Evolutionary conservation across 306 rosid species (phyloP).

Genomic region (Quillaja saponaria): DNA sequence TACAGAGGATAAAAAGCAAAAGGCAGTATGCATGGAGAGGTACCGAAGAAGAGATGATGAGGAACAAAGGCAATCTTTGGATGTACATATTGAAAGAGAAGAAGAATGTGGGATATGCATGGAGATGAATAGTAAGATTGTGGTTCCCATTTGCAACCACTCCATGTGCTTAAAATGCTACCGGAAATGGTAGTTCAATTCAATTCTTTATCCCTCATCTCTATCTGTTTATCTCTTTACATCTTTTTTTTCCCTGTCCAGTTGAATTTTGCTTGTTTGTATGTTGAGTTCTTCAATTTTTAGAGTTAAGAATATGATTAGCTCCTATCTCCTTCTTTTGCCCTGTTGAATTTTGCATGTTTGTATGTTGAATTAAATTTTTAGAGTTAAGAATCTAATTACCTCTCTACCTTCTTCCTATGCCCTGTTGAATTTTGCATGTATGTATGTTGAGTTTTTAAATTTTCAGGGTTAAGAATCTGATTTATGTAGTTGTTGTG

Average conservation of each 20-base stretch:
- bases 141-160: slow-evolving; percentile 90
- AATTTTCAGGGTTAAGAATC: slow-evolving; percentile 2
- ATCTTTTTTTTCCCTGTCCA: background rate
- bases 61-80: slow-evolving; percentile 51
- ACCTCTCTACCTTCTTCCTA: background rate
- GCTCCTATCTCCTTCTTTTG: background rate
- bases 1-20: slow-evolving; percentile 83
- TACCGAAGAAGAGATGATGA: slow-evolving; percentile 73
- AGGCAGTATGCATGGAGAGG: slow-evolving; percentile 81
- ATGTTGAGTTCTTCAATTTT: slow-evolving; percentile 3
- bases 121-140: slow-evolving; percentile 84
- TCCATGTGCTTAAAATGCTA: slow-evolving; percentile 92
- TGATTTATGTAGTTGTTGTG: background rate
- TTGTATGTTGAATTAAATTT: no score
- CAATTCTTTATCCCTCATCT: slow-evolving; percentile 22
- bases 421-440: background rate
- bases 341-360: no score
- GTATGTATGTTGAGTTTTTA: slow-evolving; percentile 8
- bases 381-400: no score
- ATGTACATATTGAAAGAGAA: slow-evolving; percentile 83
- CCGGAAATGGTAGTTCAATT: slow-evolving; percentile 70
- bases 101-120: slow-evolving; percentile 98
- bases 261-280: background rate
- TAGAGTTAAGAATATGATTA: slow-evolving; percentile 5
- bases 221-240: no score